phyloP scores from a whole-genome alignment of 352 stramenopile species.

The Globisporangium uncinulatum region DNA sequence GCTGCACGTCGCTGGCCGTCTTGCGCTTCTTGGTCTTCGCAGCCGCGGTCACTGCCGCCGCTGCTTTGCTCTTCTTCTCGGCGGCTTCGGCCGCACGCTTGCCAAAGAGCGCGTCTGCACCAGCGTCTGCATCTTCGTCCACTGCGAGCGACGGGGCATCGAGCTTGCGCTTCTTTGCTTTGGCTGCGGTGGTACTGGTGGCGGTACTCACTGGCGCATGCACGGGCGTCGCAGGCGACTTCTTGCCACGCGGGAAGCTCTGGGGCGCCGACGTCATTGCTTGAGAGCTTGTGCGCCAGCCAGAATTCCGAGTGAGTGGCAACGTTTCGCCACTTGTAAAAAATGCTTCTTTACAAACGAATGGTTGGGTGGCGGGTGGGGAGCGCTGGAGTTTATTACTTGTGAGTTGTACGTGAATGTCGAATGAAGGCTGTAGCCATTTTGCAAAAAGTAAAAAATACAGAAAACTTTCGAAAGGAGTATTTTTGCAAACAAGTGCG shows the following conservation, averaged over 20 bases:
- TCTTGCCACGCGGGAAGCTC: conserved; percentile 75
- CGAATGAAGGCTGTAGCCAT: too few species aligned
- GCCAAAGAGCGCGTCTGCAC: conserved; percentile 68
- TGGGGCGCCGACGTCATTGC: conserved; percentile 24
- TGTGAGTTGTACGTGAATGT: too few species aligned
- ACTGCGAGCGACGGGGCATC: conserved; percentile 14
- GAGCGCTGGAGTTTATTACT: too few species aligned
- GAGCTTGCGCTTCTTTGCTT: conserved; percentile 49
- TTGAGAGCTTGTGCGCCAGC: neutral
- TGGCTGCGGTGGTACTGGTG: conserved; percentile 10
- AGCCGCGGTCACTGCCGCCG: conserved; percentile 1
- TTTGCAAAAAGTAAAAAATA: too few species aligned
- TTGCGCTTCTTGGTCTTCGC: conserved; percentile 29
- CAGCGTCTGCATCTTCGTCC: conserved; percentile 25
- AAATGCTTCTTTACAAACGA: too few species aligned
- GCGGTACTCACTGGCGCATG: conserved; percentile 3
- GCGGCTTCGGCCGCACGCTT: conserved; percentile 49
- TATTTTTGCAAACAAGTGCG: too few species aligned
- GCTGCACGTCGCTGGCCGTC: conserved; percentile 17
- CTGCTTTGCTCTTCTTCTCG: conserved; percentile 18
- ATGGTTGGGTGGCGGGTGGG: too few species aligned
- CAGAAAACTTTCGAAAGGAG: too few species aligned
- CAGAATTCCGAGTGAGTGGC: neutral
- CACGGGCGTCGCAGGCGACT: conserved; percentile 17
- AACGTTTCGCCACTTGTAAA: neutral